phyloP scores from a whole-genome alignment of 352 stramenopile genomes.

The Peronosclerospora sorghi region DNA sequence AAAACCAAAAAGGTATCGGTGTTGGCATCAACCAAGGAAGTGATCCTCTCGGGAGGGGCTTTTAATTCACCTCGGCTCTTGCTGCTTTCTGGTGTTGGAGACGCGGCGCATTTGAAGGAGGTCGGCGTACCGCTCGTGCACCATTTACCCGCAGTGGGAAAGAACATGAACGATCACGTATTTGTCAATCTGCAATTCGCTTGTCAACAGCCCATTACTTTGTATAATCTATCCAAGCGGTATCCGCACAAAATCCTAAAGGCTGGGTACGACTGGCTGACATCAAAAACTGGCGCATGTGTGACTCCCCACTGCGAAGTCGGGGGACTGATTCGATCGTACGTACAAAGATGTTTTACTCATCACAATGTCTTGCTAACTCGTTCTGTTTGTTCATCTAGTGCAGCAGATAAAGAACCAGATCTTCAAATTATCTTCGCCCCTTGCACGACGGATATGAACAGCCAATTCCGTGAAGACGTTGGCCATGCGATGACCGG shows the following conservation, averaged over 20 bases:
- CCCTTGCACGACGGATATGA: slow-evolving; percentile 34
- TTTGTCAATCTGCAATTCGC: slow-evolving; percentile 75
- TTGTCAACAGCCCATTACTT: slow-evolving; percentile 70
- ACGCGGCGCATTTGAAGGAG: slow-evolving; percentile 50
- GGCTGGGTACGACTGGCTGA: slow-evolving; percentile 66
- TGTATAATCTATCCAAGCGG: slow-evolving; percentile 75
- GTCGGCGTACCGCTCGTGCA: slow-evolving; percentile 55
- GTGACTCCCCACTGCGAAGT: slow-evolving; percentile 63
- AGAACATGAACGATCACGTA: slow-evolving; percentile 80
- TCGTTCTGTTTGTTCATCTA: slow-evolving; percentile 1
- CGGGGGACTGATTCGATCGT: slow-evolving; percentile 72
- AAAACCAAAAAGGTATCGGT: slow-evolving; percentile 33
- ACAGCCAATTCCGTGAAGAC: slow-evolving; percentile 17
- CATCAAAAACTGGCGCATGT: slow-evolving; percentile 39
- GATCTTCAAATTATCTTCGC: slow-evolving; percentile 80
- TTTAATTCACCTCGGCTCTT: slow-evolving; percentile 78
- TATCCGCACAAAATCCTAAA: slow-evolving; percentile 68
- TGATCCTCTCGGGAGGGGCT: slow-evolving; percentile 72
- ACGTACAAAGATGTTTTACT: background rate
- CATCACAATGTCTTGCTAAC: background rate
- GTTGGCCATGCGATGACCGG: slow-evolving; percentile 66
- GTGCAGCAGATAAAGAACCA: slow-evolving; percentile 45
- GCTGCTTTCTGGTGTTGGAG: slow-evolving; percentile 69
- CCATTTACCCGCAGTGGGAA: slow-evolving; percentile 53
- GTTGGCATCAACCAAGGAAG: slow-evolving; percentile 57